Evolutionary conservation across 768 basidiomycete genomes (phyloP).

Genomic region (Lactarius akahatsu): DNA sequence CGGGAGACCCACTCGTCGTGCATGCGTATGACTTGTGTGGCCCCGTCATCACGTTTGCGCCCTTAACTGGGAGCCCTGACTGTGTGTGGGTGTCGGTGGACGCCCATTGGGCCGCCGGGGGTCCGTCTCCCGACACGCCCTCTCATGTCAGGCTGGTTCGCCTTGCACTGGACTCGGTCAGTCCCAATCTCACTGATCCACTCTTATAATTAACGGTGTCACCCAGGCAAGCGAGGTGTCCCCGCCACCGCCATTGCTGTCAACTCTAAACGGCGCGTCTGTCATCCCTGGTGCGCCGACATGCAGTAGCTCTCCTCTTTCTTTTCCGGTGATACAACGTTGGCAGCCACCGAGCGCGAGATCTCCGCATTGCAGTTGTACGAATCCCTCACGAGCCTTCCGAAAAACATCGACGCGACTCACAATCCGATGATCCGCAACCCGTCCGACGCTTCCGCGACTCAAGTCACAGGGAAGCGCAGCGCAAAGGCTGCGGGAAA

Average conservation of each 20-base stretch:
- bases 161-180: slow-evolving; percentile 42
- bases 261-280: slow-evolving; percentile 47
- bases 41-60: slow-evolving; percentile 61
- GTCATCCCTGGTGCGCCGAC: slow-evolving; percentile 46
- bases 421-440: slow-evolving; percentile 43
- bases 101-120: slow-evolving; percentile 37
- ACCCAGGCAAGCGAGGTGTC: slow-evolving; percentile 41
- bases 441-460: slow-evolving; percentile 27
- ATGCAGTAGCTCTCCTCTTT: not conserved
- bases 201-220: slow-evolving; percentile 5
- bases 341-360: slow-evolving; percentile 49
- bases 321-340: not conserved
- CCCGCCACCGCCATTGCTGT: slow-evolving; percentile 37
- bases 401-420: slow-evolving; percentile 54
- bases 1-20: slow-evolving; percentile 9
- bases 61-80: slow-evolving; percentile 36
- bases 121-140: slow-evolving; percentile 9
- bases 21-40: slow-evolving; percentile 49
- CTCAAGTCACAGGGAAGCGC: slow-evolving; percentile 3
- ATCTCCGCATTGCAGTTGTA: slow-evolving; percentile 61
- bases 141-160: slow-evolving; percentile 5
- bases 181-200: slow-evolving; percentile 11
- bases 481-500: slow-evolving; percentile 29
- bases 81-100: slow-evolving; percentile 53
- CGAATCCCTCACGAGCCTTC: slow-evolving; percentile 52